These are phyloP conservation scores for Isoetes taiwanensis DNA, from an alignment of 75 land plant species.

Conservation along the genomic window DNA sequence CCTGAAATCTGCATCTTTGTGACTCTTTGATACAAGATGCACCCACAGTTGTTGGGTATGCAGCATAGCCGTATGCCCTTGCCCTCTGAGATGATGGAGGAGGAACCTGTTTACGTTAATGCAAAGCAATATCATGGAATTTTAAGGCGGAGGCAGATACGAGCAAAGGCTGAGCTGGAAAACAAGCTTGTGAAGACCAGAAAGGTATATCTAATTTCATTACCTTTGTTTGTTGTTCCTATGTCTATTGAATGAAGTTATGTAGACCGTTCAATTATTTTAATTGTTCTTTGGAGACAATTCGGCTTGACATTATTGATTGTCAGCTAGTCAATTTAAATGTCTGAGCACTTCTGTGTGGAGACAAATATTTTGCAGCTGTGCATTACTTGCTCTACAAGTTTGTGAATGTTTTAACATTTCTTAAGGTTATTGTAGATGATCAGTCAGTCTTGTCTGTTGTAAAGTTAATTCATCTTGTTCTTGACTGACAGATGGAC, in stretches of 20 bases:
- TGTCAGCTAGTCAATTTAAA: not conserved
- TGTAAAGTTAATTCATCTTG: no score
- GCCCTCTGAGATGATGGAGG: conserved; percentile 58
- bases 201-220: conserved; percentile 30
- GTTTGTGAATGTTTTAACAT: no score
- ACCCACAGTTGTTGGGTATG: conserved; percentile 46
- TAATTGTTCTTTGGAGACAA: not conserved
- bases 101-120: conserved; percentile 79
- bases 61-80: conserved; percentile 62
- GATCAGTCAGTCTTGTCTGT: no score
- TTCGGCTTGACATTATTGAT: not conserved
- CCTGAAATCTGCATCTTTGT: not conserved
- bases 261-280: not conserved
- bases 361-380: not conserved
- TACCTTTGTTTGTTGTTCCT: not conserved
- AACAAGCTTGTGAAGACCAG: conserved; percentile 55
- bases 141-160: conserved; percentile 55
- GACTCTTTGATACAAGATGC: conserved; percentile 34
- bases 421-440: no score
- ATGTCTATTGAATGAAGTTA: no score
- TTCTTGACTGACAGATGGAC: no score
- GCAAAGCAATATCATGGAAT: conserved; percentile 77
- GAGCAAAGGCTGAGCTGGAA: conserved; percentile 78
- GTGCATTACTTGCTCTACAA: no score
- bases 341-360: not conserved